These are phyloP conservation scores for Podaxis sp. DNA, from an alignment of 768 basidiomycete genomes.

Conservation along the genomic window DNA sequence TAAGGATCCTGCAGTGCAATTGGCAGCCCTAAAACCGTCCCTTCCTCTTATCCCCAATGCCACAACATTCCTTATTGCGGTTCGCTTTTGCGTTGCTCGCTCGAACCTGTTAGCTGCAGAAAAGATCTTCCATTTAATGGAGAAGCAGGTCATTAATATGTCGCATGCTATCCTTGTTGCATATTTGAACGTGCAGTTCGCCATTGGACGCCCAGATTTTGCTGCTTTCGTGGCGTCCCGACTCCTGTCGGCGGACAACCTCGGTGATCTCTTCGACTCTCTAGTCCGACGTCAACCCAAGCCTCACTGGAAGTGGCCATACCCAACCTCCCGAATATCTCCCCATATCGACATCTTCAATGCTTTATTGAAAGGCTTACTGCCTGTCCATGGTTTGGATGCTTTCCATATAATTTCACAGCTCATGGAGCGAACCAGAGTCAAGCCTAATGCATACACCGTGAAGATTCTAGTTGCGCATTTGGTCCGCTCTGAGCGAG, in stretches of 20 bases:
- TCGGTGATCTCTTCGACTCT: slow-evolving; percentile 18
- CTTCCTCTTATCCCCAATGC: slow-evolving; percentile 39
- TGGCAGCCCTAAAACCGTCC: background rate
- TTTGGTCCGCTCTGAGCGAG: slow-evolving; percentile 38
- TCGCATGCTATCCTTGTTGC: slow-evolving; percentile 46
- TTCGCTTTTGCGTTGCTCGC: slow-evolving; percentile 46
- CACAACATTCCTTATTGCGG: slow-evolving; percentile 58
- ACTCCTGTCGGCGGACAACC: background rate
- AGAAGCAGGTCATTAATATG: slow-evolving; percentile 33
- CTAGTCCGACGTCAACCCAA: slow-evolving; percentile 12
- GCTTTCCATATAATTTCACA: slow-evolving; percentile 42
- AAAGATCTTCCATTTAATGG: slow-evolving; percentile 45
- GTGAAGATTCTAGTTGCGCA: slow-evolving; percentile 51
- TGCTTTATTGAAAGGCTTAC: slow-evolving; percentile 46
- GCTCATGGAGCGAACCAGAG: slow-evolving; percentile 48
- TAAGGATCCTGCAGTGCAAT: background rate
- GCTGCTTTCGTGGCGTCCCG: slow-evolving; percentile 32
- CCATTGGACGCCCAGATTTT: slow-evolving; percentile 36
- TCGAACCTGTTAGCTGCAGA: slow-evolving; percentile 42
- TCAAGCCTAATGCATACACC: slow-evolving; percentile 53
- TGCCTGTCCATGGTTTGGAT: slow-evolving; percentile 45
- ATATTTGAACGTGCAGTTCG: slow-evolving; percentile 53
- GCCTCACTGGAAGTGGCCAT: slow-evolving; percentile 17
- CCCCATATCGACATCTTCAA: slow-evolving; percentile 56
- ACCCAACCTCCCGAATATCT: slow-evolving; percentile 19